Percentiles rank a stretch among this genome's conserved stretches.
Conservation (phyloP, 768 basidiomycete genomes). For the Pleurotus tuber-regium region DNA sequence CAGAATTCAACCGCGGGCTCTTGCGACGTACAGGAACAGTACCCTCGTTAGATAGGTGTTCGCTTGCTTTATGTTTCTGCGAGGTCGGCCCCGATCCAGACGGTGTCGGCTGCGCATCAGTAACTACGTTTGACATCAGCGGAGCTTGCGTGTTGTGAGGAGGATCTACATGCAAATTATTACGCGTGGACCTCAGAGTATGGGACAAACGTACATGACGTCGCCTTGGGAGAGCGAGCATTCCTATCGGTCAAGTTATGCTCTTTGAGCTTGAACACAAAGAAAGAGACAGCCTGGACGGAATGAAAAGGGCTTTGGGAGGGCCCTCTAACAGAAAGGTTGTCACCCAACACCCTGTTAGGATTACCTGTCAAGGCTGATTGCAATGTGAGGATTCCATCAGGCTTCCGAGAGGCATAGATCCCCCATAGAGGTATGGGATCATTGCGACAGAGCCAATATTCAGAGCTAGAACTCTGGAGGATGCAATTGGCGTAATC, state of each 20-base stretch:
- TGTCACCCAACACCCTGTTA: background rate
- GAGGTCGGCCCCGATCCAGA: background rate
- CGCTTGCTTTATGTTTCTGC: background rate
- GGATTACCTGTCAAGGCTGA: background rate
- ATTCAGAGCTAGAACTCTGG: background rate
- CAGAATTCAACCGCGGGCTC: background rate
- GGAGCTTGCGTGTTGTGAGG: no score
- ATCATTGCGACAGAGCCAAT: conserved; percentile 8
- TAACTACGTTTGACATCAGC: background rate
- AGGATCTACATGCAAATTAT: no score
- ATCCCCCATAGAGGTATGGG: conserved; percentile 1
- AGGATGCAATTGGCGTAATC: background rate
- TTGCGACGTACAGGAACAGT: background rate
- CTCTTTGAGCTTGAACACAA: conserved; percentile 7
- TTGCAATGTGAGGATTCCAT: background rate
- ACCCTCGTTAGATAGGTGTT: background rate
- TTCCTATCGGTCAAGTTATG: background rate
- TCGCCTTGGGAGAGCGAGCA: background rate
- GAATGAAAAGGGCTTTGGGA: conserved; percentile 4
- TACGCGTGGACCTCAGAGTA: no score
- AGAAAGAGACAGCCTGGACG: background rate
- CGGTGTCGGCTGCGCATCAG: background rate
- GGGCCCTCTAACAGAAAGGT: conserved; percentile 2
- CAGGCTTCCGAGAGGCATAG: conserved; percentile 7
- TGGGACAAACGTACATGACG: background rate